Base-by-base conservation (phyloP, 2,329 filamentous ascomycete genomes). In the Colletotrichum sansevieriae region DNA sequence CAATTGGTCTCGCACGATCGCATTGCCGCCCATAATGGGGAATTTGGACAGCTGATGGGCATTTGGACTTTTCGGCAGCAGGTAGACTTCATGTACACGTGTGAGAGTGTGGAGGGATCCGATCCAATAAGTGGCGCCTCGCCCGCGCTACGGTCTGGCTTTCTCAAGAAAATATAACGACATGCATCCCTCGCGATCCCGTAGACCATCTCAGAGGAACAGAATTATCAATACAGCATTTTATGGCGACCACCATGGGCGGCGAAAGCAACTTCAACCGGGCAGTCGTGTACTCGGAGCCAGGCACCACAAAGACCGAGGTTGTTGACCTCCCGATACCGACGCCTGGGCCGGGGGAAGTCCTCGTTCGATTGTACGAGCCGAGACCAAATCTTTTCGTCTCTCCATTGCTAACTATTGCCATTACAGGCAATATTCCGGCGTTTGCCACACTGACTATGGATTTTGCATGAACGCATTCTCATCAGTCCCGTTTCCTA, bases 371-470 rank as follows among this genome's bases (percentile, higher is more conserved):
- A n/a, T 37, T 75, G 74, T 75, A 67, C 64, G 71, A 47, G 5
- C 10, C 20, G 71, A 47, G 3, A 8, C 20, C 20, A 10, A 9
- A 2, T 5, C 13, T 35, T n/a, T 13, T 22, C 22, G 5, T 11
- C 37, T 22, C 3, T 25, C 22, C n/a, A 15, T 33, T 29, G 18
- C 57, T 63, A 10, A 65, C 35, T 0, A 20, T 33, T 61, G 5
- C 12, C 20, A 41, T 56, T 12, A 9, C 11, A 74, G 73, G 12
- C 71, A 71, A 25, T 71, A 73, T 58, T 73, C 72, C n/a, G 72
- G 72, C 15, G 74, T 76, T 20, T 76, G 75, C 54, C 74, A 76
- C 35, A 76, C 74, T 7, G 74, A 76, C 49, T 73, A 74, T 52
- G 73, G 72, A 7, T 71, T 73, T 37, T 75, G 74, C 65, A 65